Percentiles rank a stretch among this genome's conserved stretches.
Conservation (phyloP, 1,284 basidiomycete species). For the Moesziomyces antarcticus region DNA sequence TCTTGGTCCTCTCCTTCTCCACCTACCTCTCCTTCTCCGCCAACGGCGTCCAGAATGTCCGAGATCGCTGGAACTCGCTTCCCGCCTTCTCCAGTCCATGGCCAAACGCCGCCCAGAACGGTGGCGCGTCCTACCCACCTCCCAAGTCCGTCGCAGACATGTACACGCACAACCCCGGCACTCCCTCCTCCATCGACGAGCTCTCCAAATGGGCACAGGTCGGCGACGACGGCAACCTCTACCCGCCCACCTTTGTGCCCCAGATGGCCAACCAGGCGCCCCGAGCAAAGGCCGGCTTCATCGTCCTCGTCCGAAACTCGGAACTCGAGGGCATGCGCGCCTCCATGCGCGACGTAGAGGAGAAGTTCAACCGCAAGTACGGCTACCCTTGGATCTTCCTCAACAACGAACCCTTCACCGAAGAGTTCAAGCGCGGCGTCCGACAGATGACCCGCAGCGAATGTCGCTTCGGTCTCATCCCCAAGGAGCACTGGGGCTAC, state of each 20-base stretch:
- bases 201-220: constrained; percentile 54
- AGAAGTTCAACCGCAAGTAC: constrained; percentile 66
- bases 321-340: constrained; percentile 63
- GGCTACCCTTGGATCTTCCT: constrained; percentile 70
- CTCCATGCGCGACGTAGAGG: constrained; percentile 61
- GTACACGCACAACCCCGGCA: constrained; percentile 56
- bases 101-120: constrained; percentile 18
- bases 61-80: constrained; percentile 34
- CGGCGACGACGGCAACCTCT: constrained; percentile 63
- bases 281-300: constrained; percentile 67
- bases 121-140: constrained; percentile 14
- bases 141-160: constrained; percentile 50
- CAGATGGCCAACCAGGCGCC: constrained; percentile 57
- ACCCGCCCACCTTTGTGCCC: constrained; percentile 61
- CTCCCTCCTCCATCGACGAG: constrained; percentile 55
- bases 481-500: constrained; percentile 83
- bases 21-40: constrained; percentile 56
- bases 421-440: constrained; percentile 68
- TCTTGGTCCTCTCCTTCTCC: constrained; percentile 50
- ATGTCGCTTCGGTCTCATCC: constrained; percentile 80
- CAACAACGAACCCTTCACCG: constrained; percentile 68
- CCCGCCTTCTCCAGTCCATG: constrained; percentile 31
- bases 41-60: constrained; percentile 37
- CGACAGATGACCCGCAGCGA: constrained; percentile 64
- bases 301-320: constrained; percentile 66